These are phyloP conservation scores for Microsporum canis DNA, from an alignment of 2,329 filamentous ascomycete genomes.

Conservation along the genomic window DNA sequence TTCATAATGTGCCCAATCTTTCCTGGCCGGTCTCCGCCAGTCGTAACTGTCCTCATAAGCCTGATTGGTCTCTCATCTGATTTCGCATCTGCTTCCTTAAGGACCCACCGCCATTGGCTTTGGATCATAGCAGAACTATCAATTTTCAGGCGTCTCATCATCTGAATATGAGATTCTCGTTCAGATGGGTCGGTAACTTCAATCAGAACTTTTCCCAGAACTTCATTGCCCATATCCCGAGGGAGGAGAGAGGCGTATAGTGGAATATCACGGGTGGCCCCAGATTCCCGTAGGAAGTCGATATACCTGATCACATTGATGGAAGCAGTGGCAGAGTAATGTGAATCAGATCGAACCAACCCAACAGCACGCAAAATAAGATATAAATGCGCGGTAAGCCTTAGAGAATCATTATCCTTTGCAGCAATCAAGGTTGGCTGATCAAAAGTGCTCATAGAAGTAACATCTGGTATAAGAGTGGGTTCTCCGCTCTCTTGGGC, in stretches of 20 bases:
- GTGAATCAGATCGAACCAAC: conserved; percentile 37
- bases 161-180: conserved; percentile 55
- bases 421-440: conserved; percentile 36
- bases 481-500: conserved; percentile 20
- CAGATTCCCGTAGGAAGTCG: conserved; percentile 59
- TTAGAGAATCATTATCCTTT: conserved; percentile 48
- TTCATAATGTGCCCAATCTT: conserved; percentile 54
- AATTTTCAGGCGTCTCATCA: conserved; percentile 65
- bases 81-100: conserved; percentile 25
- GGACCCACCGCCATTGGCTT: conserved; percentile 47
- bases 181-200: conserved; percentile 56
- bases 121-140: conserved; percentile 63
- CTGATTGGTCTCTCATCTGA: conserved; percentile 23
- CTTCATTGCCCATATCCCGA: conserved; percentile 52
- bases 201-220: conserved; percentile 65
- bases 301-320: conserved; percentile 67
- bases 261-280: conserved; percentile 68
- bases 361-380: conserved; percentile 54
- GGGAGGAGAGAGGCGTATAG: conserved; percentile 75
- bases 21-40: conserved; percentile 37
- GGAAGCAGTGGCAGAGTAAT: conserved; percentile 51
- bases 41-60: conserved; percentile 40
- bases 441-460: conserved; percentile 36
- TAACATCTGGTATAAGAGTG: conserved; percentile 26
- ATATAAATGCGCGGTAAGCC: conserved; percentile 57